phyloP scores from a whole-genome alignment of 1,284 basidiomycete genomes.

The Dichomitus squalens region DNA sequence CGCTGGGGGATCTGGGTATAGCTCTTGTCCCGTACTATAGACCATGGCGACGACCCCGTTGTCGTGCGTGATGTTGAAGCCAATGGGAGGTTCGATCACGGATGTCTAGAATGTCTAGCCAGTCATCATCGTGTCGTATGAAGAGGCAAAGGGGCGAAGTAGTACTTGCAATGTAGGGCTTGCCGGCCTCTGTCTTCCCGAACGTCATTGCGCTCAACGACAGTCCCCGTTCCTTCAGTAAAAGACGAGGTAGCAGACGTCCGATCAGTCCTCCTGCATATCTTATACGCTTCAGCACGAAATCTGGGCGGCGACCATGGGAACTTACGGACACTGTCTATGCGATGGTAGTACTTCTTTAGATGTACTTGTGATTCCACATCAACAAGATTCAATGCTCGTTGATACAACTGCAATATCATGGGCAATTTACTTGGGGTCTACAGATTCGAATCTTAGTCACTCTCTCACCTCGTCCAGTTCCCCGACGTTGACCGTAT shows the following conservation, averaged over 20 bases:
- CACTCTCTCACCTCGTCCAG: slow-evolving; percentile 55
- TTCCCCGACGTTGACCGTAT: slow-evolving; percentile 19
- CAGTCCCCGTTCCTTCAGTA: slow-evolving; percentile 60
- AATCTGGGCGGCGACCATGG: not conserved
- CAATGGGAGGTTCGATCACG: slow-evolving; percentile 53
- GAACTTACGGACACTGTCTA: slow-evolving; percentile 71
- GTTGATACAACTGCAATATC: slow-evolving; percentile 58
- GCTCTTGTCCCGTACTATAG: slow-evolving; percentile 49
- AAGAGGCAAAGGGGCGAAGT: not conserved
- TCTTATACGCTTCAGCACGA: not conserved
- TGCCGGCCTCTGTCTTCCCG: slow-evolving; percentile 58
- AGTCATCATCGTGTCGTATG: not conserved
- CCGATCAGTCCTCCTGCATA: slow-evolving; percentile 70
- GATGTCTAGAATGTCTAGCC: slow-evolving; percentile 29
- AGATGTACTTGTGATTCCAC: slow-evolving; percentile 53
- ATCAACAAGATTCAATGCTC: slow-evolving; percentile 59
- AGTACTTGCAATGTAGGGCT: slow-evolving; percentile 69
- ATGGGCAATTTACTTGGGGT: not conserved
- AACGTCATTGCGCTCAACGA: slow-evolving; percentile 50
- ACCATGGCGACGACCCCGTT: slow-evolving; percentile 70
- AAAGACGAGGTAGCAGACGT: slow-evolving; percentile 62
- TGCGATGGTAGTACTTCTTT: slow-evolving; percentile 64
- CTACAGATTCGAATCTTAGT: slow-evolving; percentile 3
- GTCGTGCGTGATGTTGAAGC: slow-evolving; percentile 83
- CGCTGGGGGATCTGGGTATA: slow-evolving; percentile 51